phyloP scores from a whole-genome alignment of 1,284 basidiomycete species.

The Fomitopsis pinicola region DNA sequence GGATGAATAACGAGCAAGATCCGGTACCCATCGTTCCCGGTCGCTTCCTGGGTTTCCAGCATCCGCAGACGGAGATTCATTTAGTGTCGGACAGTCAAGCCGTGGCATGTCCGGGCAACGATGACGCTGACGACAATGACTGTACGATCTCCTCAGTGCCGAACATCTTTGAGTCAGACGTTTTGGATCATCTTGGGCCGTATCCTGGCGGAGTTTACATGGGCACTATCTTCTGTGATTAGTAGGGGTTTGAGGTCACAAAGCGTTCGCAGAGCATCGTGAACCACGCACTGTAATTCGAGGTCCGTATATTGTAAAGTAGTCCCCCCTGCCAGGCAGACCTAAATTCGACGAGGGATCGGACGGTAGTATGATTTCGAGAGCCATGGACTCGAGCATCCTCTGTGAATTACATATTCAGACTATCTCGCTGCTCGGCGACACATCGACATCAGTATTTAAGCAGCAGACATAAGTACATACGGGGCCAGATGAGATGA shows the following conservation, averaged over 20 bases:
- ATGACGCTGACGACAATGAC: slow-evolving; percentile 41
- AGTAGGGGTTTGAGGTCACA: not conserved
- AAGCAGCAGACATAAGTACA: too few species aligned
- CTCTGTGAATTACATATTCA: too few species aligned
- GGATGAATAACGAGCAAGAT: slow-evolving; percentile 35
- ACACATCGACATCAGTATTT: too few species aligned
- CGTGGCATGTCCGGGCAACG: slow-evolving; percentile 33
- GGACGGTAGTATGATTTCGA: too few species aligned
- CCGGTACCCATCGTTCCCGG: slow-evolving; percentile 37
- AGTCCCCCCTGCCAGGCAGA: too few species aligned
- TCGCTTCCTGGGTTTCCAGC: slow-evolving; percentile 33
- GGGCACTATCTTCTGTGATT: not conserved
- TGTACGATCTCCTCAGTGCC: slow-evolving; percentile 36
- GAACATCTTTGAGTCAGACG: not conserved
- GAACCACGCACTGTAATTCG: not conserved
- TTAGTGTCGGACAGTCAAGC: slow-evolving; percentile 26
- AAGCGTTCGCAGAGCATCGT: not conserved
- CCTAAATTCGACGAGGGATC: too few species aligned
- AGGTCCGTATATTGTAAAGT: too few species aligned
- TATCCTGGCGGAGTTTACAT: not conserved
- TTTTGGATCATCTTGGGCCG: not conserved
- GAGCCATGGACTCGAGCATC: too few species aligned
- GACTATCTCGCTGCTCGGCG: too few species aligned
- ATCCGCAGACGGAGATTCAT: slow-evolving; percentile 36
- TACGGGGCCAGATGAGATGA: too few species aligned